Base-by-base conservation (phyloP, 2,329 filamentous ascomycete species). In the Verticillium zaregamsianum region DNA sequence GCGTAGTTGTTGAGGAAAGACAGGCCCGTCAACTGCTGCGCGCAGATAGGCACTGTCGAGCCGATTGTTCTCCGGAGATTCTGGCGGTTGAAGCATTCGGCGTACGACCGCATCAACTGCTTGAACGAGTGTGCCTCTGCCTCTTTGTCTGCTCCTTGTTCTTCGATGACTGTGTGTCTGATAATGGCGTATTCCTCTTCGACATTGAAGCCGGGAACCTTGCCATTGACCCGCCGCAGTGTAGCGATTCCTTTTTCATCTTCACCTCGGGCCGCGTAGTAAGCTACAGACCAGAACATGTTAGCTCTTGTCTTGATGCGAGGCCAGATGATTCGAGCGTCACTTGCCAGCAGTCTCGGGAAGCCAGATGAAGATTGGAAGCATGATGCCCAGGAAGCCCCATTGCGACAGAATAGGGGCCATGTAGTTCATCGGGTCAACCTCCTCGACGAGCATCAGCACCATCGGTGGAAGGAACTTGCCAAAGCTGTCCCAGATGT, bases 361-460 rank as follows among this genome's bases (percentile, higher is more conserved):
- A 5, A 80, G 65, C 14, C 75, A 60, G 9, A 74, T 8, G 40
- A 77, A 79, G 20, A 80, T 76, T 3, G 75, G 59, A 0, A 70
- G 59, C 69, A 78, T 79, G 5, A 73, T 28, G 0, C 77, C 78
- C 12, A 81, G 68, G 68, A 79, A 77, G 0, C 74, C 74, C 78
- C 79, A 81, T 68, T 80, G 65, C 0, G 78, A 78, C 58, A 79
- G 78, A 37, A 81, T 76, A 2, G 78, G 72, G 4, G 70, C 72
- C 7, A 71, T 69, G 62, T 72, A 80, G 55, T 79, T 66, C 25
- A 70, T 66, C 0, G 74, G 74, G 33, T 74, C 65, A 0, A 57
- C 58, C 7, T 66, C 60, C 49, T 71, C 72, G 2, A 80, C 67
- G 3, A 66, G 61, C 23, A 79, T 71, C 3, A 81, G 67, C 1